phyloP scores from a whole-genome alignment of 768 basidiomycete genomes.

The Udeniomyces megalosporus region DNA sequence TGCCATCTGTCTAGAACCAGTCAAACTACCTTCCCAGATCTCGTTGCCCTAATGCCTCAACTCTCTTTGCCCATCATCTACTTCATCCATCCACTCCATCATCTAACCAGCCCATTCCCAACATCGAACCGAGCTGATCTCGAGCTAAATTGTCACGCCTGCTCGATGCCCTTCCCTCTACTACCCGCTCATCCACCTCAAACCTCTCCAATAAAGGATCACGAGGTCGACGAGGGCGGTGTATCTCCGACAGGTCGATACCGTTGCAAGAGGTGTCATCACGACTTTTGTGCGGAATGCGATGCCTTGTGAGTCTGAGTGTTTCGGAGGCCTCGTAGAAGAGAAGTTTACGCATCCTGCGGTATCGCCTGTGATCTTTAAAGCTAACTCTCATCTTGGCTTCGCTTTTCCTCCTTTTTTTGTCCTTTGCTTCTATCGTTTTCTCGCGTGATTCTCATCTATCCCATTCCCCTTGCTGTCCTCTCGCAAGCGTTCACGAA shows the following conservation, averaged over 20 bases:
- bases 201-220: slow-evolving; percentile 19
- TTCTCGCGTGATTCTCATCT: no score
- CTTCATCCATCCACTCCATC: neutral
- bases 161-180: slow-evolving; percentile 49
- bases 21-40: neutral
- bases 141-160: slow-evolving; percentile 51
- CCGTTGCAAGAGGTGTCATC: slow-evolving; percentile 63
- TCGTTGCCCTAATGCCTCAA: neutral
- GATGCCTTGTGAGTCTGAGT: slow-evolving; percentile 64
- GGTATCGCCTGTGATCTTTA: no score
- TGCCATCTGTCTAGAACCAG: neutral
- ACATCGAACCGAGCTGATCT: slow-evolving; percentile 22
- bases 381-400: no score
- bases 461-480: no score
- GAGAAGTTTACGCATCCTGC: no score
- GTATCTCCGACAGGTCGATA: slow-evolving; percentile 76
- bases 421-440: no score
- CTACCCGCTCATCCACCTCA: slow-evolving; percentile 17
- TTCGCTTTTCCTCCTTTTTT: no score
- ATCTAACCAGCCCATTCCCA: neutral
- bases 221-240: slow-evolving; percentile 37
- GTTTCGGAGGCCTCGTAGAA: no score
- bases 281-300: slow-evolving; percentile 88
- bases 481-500: no score
- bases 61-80: no score